Conservation (phyloP, 140 eudicot species). For the Bidens hawaiensis region DNA sequence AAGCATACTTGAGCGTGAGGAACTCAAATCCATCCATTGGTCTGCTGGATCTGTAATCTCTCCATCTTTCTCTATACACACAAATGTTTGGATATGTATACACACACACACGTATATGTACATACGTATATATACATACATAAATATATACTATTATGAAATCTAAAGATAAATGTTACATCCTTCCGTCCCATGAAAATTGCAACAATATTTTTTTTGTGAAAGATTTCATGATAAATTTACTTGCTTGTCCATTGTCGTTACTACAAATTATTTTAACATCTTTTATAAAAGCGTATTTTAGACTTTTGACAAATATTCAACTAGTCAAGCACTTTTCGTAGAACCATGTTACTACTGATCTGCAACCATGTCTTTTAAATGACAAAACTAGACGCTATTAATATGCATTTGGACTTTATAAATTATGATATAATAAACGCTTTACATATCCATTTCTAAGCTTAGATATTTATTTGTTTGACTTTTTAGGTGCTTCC, state of each 20-base stretch:
- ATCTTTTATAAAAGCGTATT: not conserved
- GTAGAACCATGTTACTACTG: too few species aligned
- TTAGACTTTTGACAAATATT: not conserved
- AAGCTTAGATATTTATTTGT: not conserved
- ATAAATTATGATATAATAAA: not conserved
- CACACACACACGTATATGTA: not conserved
- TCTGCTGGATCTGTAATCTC: slow-evolving; percentile 62
- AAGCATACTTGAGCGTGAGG: slow-evolving; percentile 76
- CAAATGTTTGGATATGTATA: too few species aligned
- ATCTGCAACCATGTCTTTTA: too few species aligned
- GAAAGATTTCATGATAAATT: not conserved
- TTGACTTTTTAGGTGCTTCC: slow-evolving; percentile 61
- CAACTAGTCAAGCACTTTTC: not conserved
- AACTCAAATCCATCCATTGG: slow-evolving; percentile 87
- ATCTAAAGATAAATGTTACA: not conserved
- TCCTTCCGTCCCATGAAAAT: not conserved
- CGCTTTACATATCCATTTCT: not conserved
- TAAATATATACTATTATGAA: not conserved
- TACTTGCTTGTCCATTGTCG: not conserved
- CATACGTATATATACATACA: not conserved
- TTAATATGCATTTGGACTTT: slow-evolving; percentile 1
- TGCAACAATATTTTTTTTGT: not conserved
- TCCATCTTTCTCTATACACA: slow-evolving; percentile 7
- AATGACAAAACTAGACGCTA: not conserved
- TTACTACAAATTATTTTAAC: not conserved